A percentile compares a stretch with the other conserved stretches of the same genome.
Evolutionary conservation across 2,329 filamentous ascomycete genomes (phyloP).

Genomic region (Pyrenochaeta sp.): DNA sequence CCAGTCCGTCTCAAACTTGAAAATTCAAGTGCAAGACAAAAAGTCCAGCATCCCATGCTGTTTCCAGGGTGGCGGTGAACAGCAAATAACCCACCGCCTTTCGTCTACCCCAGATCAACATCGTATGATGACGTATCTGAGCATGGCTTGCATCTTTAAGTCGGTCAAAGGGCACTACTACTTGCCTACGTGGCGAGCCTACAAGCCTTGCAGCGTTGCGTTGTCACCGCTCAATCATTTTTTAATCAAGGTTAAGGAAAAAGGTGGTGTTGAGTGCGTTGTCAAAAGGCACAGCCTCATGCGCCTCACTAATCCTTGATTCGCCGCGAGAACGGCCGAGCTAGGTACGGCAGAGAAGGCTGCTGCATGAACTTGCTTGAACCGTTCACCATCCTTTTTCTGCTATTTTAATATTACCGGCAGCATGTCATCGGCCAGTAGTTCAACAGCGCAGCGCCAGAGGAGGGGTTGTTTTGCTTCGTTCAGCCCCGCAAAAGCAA

Average conservation of each 20-base stretch:
- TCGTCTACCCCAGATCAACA: slow-evolving; percentile 32
- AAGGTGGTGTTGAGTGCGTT: slow-evolving; percentile 32
- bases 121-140: slow-evolving; percentile 37
- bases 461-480: no score
- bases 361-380: slow-evolving; percentile 34
- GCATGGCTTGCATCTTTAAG: slow-evolving; percentile 18
- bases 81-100: slow-evolving; percentile 28
- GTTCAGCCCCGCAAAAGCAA: slow-evolving; percentile 23
- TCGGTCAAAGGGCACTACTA: slow-evolving; percentile 33
- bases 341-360: slow-evolving; percentile 2
- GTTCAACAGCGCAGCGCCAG: slow-evolving; percentile 9
- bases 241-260: slow-evolving; percentile 8
- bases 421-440: slow-evolving; percentile 21
- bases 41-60: slow-evolving; percentile 30
- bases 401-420: slow-evolving; percentile 12
- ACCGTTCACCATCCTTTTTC: slow-evolving; percentile 27
- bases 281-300: slow-evolving; percentile 29
- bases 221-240: slow-evolving; percentile 25
- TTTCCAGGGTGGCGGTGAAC: slow-evolving; percentile 38
- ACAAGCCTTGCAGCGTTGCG: slow-evolving; percentile 20
- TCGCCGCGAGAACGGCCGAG: slow-evolving; percentile 11
- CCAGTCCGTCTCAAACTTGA: slow-evolving; percentile 12
- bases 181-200: slow-evolving; percentile 35
- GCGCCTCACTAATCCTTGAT: slow-evolving; percentile 17
- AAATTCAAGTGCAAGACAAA: slow-evolving; percentile 17